phyloP scores from a whole-genome alignment of 345 rosid species.

The Populus alba region DNA sequence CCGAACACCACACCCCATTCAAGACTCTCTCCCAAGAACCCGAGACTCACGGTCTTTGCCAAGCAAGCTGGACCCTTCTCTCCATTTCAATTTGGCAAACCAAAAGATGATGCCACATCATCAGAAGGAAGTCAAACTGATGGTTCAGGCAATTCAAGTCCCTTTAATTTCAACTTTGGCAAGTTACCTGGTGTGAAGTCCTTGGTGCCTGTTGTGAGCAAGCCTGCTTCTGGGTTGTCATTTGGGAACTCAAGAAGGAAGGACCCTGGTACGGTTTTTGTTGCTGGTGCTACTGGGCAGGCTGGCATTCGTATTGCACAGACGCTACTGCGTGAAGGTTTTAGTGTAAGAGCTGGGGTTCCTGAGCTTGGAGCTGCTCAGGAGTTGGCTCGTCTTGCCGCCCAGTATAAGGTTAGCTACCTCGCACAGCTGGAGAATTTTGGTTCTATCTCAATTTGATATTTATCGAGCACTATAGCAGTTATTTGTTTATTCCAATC shows the following conservation, averaged over 20 bases:
- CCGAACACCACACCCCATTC: slow-evolving; percentile 44
- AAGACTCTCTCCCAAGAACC: slow-evolving; percentile 33
- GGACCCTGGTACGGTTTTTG: slow-evolving; percentile 79
- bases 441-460: background rate
- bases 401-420: slow-evolving; percentile 64
- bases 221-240: slow-evolving; percentile 50
- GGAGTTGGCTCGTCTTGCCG: slow-evolving; percentile 84
- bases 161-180: slow-evolving; percentile 62
- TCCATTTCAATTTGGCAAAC: slow-evolving; percentile 47
- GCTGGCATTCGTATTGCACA: slow-evolving; percentile 82
- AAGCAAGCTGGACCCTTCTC: slow-evolving; percentile 49
- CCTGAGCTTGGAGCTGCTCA: slow-evolving; percentile 79
- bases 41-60: slow-evolving; percentile 50
- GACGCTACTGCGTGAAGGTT: slow-evolving; percentile 68
- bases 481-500: background rate
- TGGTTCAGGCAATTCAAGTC: slow-evolving; percentile 40
- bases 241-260: slow-evolving; percentile 63
- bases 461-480: background rate
- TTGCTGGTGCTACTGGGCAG: slow-evolving; percentile 94
- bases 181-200: slow-evolving; percentile 59
- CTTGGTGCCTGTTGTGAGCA: slow-evolving; percentile 50
- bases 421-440: background rate
- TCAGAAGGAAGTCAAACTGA: slow-evolving; percentile 29
- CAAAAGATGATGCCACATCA: slow-evolving; percentile 30
- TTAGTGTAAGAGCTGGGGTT: slow-evolving; percentile 87